A percentile compares a stretch with the other conserved stretches of the same genome.
phyloP scores from a whole-genome alignment of 331 rosid genomes.

The Stylosanthes scabra region DNA sequence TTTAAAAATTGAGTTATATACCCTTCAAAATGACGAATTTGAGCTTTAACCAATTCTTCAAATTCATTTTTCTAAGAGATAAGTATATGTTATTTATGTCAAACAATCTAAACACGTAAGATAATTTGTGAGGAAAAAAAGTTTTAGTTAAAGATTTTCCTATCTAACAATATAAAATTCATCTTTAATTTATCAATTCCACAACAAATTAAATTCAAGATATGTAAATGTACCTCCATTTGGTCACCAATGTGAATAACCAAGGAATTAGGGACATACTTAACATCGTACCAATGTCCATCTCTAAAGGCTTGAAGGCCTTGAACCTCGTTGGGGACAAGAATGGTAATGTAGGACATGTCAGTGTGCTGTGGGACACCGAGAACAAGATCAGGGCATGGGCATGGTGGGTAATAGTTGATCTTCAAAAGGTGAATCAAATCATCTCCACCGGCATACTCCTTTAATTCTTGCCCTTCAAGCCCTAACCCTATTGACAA shows the following conservation, averaged over 20 bases:
- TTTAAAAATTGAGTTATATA: no score
- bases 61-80: no score
- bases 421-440: conserved; percentile 63
- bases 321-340: conserved; percentile 73
- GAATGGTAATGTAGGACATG: conserved; percentile 60
- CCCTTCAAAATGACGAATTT: no score
- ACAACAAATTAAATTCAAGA: not conserved
- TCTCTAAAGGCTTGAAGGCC: conserved; percentile 73
- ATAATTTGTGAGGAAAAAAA: no score
- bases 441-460: conserved; percentile 58
- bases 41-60: no score
- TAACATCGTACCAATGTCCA: conserved; percentile 70
- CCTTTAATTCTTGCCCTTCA: conserved; percentile 54
- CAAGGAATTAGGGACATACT: conserved; percentile 68
- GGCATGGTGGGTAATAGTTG: conserved; percentile 82
- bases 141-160: no score
- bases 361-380: conserved; percentile 81
- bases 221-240: conserved; percentile 52
- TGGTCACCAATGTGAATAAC: conserved; percentile 81
- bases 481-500: conserved; percentile 66
- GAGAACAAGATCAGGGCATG: conserved; percentile 71
- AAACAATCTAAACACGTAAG: no score
- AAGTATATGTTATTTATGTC: no score
- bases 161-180: not conserved
- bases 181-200: not conserved